Evolutionary conservation across 2,329 filamentous ascomycete species (phyloP).

Genomic region (Colletotrichum endophyticum): DNA sequence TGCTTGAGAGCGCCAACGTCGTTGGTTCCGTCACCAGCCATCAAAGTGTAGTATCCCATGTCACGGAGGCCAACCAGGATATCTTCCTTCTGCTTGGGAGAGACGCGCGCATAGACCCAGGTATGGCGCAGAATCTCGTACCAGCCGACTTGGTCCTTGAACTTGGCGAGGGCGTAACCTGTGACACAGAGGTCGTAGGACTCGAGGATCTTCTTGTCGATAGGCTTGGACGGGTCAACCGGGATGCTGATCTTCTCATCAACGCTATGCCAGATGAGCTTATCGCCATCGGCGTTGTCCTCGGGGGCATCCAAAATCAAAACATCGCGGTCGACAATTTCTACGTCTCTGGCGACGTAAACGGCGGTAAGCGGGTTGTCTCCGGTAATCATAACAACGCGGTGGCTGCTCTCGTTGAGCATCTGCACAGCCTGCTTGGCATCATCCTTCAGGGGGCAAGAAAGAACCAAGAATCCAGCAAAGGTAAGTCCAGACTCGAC

Average conservation of each 20-base stretch:
- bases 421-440: conserved; percentile 93
- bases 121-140: conserved; percentile 81
- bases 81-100: conserved; percentile 98
- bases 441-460: conserved; percentile 96
- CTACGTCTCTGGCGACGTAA: conserved; percentile 92
- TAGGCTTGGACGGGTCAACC: conserved; percentile 80
- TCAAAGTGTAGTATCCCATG: conserved; percentile 95
- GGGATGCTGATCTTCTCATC: conserved; percentile 88
- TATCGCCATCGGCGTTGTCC: conserved; percentile 79
- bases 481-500: conserved; percentile 86
- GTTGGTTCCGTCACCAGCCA: conserved; percentile 98
- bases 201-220: conserved; percentile 81
- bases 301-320: conserved; percentile 95
- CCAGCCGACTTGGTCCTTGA: conserved; percentile 80
- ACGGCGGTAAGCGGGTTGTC: conserved; percentile 97
- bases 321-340: conserved; percentile 95
- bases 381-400: conserved; percentile 98
- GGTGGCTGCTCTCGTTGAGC: conserved; percentile 98
- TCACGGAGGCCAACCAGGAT: conserved; percentile 97
- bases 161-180: conserved; percentile 89
- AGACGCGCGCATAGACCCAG: conserved; percentile 98
- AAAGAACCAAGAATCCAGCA: conserved; percentile 93
- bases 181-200: conserved; percentile 95
- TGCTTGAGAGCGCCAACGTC: conserved; percentile 98
- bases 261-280: conserved; percentile 91